A percentile compares a stretch with the other conserved stretches of the same genome.
Conservation (phyloP, 2,329 filamentous ascomycete species). For the Fonsecaea multimorphosa region DNA sequence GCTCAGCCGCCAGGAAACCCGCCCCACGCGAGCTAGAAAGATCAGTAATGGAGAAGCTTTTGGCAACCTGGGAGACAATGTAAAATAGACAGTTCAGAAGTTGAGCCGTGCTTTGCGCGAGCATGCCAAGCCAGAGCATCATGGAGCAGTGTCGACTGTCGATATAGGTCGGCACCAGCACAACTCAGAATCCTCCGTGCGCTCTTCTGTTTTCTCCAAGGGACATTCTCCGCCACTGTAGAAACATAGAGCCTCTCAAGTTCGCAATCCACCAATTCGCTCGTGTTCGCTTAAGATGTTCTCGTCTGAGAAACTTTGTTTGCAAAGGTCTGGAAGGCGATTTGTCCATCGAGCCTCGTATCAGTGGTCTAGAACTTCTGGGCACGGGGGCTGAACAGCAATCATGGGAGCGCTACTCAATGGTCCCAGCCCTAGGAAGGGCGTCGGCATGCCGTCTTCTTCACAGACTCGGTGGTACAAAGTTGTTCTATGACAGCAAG, state of each 20-base stretch:
- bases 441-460: not conserved
- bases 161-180: no score
- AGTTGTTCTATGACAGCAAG: not conserved
- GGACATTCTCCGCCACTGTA: no score
- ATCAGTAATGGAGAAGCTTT: not conserved
- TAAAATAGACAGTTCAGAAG: no score
- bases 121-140: no score
- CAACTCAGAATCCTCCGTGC: not conserved
- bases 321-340: not conserved
- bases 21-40: not conserved
- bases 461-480: not conserved
- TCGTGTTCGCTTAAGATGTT: not conserved
- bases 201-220: not conserved
- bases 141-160: no score
- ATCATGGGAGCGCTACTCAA: not conserved
- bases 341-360: conserved; percentile 3
- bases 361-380: not conserved
- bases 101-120: no score
- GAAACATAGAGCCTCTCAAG: no score
- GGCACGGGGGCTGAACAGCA: not conserved
- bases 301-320: not conserved
- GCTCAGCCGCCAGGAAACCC: not conserved
- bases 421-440: not conserved
- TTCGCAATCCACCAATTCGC: not conserved
- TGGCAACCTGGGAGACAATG: not conserved